These are phyloP conservation scores for Septoria petroselini DNA, from an alignment of 2,329 filamentous ascomycete species.

Conservation along the genomic window DNA sequence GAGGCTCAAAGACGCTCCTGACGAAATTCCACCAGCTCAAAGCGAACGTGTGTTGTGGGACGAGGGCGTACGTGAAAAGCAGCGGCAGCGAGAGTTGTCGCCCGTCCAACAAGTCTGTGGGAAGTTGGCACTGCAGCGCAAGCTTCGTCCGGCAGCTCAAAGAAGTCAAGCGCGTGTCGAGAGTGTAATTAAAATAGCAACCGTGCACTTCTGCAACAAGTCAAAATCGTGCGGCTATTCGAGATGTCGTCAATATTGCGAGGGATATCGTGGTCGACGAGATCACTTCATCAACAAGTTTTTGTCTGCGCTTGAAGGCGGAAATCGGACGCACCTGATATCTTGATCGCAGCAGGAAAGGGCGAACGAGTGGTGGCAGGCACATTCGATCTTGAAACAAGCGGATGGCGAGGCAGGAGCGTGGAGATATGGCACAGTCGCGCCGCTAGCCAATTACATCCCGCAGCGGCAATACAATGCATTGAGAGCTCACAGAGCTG, in stretches of 20 bases:
- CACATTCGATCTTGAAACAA: too few relatives aligned
- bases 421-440: too few relatives aligned
- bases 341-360: too few relatives aligned
- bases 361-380: not conserved
- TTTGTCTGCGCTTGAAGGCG: not conserved
- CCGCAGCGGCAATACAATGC: too few relatives aligned
- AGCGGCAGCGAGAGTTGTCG: constrained; percentile 3
- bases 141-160: constrained; percentile 11
- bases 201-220: constrained; percentile 7
- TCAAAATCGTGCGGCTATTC: not conserved
- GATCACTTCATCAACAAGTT: not conserved
- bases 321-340: too few relatives aligned
- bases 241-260: not conserved
- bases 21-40: not conserved
- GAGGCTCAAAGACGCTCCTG: constrained; percentile 1
- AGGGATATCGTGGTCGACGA: not conserved
- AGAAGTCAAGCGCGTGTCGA: not conserved
- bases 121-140: constrained; percentile 15
- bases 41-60: constrained; percentile 3
- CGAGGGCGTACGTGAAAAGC: too few relatives aligned
- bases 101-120: constrained; percentile 5
- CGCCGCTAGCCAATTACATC: too few relatives aligned
- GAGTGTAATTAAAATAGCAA: constrained; percentile 1
- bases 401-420: too few relatives aligned
- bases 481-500: too few relatives aligned